Conservation (phyloP, 495 filamentous ascomycete genomes). For the Aspergillus avenaceus region DNA sequence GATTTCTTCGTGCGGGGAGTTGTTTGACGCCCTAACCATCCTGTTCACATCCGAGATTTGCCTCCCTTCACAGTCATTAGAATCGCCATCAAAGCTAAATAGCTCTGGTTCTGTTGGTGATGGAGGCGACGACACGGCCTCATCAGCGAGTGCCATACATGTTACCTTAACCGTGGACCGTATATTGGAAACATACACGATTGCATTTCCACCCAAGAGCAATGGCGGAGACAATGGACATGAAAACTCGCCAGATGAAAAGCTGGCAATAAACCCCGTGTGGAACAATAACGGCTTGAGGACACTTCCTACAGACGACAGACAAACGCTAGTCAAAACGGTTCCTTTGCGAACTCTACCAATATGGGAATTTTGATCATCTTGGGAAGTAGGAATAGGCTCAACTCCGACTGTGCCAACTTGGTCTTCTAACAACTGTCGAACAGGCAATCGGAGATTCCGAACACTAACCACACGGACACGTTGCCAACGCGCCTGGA, state of each 20-base stretch:
- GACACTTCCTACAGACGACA: slow-evolving; percentile 31
- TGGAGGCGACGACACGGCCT: slow-evolving; percentile 24
- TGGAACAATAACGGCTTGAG: slow-evolving; percentile 41
- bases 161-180: slow-evolving; percentile 71
- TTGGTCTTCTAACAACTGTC: slow-evolving; percentile 70
- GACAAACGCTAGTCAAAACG: slow-evolving; percentile 62
- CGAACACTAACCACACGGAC: slow-evolving; percentile 82
- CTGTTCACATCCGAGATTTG: slow-evolving; percentile 15
- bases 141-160: slow-evolving; percentile 42
- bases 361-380: slow-evolving; percentile 22
- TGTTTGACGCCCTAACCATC: slow-evolving; percentile 24
- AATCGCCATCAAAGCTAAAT: slow-evolving; percentile 59
- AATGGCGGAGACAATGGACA: slow-evolving; percentile 37
- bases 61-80: slow-evolving; percentile 34
- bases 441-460: slow-evolving; percentile 81
- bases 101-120: slow-evolving; percentile 50
- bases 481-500: slow-evolving; percentile 59
- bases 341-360: slow-evolving; percentile 75
- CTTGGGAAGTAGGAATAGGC: slow-evolving; percentile 36
- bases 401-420: slow-evolving; percentile 86
- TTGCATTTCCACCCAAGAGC: slow-evolving; percentile 60
- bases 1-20: slow-evolving; percentile 33
- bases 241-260: slow-evolving; percentile 38
- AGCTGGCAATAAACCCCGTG: slow-evolving; percentile 45
- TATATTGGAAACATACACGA: slow-evolving; percentile 84